Conservation (phyloP, 192 early-diverging fungal species). For the Coemansia sp. region DNA sequence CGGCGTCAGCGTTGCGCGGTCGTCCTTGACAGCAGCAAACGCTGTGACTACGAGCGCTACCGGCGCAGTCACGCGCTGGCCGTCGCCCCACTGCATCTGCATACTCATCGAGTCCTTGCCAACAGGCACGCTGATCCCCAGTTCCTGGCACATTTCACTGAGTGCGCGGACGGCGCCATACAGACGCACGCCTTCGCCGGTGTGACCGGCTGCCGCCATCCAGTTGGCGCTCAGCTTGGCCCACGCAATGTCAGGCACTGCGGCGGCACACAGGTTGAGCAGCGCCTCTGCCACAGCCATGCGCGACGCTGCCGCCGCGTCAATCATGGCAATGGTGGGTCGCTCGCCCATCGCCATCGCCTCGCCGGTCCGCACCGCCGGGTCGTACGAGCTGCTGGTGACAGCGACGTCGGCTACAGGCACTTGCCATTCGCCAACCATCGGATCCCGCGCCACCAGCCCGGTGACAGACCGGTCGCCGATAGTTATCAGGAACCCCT, state of each 20-base stretch:
- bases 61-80: constrained; percentile 73
- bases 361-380: constrained; percentile 70
- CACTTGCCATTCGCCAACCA: constrained; percentile 99
- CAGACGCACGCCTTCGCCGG: constrained; percentile 88
- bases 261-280: constrained; percentile 88
- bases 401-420: constrained; percentile 98
- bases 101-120: constrained; percentile 99
- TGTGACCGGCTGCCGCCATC: constrained; percentile 93
- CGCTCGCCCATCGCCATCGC: constrained; percentile 99
- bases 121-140: constrained; percentile 94
- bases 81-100: constrained; percentile 84
- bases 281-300: constrained; percentile 97
- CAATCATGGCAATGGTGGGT: constrained; percentile 79
- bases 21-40: constrained; percentile 86
- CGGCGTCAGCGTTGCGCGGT: constrained; percentile 85
- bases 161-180: constrained; percentile 93
- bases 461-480: constrained; percentile 96
- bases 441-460: constrained; percentile 91
- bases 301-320: constrained; percentile 84
- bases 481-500: constrained; percentile 96
- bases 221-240: constrained; percentile 95
- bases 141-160: constrained; percentile 87
- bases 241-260: constrained; percentile 68
- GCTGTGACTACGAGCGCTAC: constrained; percentile 91
- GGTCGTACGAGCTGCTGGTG: constrained; percentile 68